A percentile compares a stretch with the other conserved stretches of the same genome.
Evolutionary conservation across 192 early-diverging fungal species (phyloP).

Genomic region (Coemansia sp.): DNA sequence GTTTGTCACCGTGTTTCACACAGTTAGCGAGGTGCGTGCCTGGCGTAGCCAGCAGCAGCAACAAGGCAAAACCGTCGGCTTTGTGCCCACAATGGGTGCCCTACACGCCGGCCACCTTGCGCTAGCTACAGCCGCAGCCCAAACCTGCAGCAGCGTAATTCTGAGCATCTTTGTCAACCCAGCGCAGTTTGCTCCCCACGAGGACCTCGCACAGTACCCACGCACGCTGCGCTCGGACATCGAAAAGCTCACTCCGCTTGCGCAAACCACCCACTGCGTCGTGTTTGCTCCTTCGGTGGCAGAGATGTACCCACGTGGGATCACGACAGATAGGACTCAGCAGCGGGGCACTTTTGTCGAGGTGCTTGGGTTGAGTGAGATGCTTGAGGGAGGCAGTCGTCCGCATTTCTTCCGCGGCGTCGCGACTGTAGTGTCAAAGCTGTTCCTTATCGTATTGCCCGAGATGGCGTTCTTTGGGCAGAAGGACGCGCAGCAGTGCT

Average conservation of each 20-base stretch:
- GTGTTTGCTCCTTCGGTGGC: conserved; percentile 66
- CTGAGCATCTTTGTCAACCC: conserved; percentile 97
- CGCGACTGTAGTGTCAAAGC: conserved; percentile 89
- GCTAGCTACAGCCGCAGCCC: conserved; percentile 60
- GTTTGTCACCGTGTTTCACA: conserved; percentile 57
- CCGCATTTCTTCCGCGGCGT: conserved; percentile 98
- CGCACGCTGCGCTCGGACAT: conserved; percentile 79
- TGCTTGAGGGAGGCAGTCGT: conserved; percentile 89
- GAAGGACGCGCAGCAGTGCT: conserved; percentile 96
- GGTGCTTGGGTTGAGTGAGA: conserved; percentile 82
- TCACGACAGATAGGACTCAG: conserved; percentile 69
- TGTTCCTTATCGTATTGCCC: conserved; percentile 88
- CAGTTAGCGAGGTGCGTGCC: conserved; percentile 68
- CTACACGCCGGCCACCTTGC: conserved; percentile 86
- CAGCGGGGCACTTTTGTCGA: conserved; percentile 93
- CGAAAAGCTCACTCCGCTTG: conserved; percentile 59
- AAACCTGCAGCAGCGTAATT: conserved; percentile 66
- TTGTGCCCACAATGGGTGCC: conserved; percentile 99
- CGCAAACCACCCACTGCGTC: conserved; percentile 13
- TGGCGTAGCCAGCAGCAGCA: conserved; percentile 61
- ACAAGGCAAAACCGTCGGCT: conserved; percentile 69
- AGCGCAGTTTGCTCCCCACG: conserved; percentile 96
- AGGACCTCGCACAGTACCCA: conserved; percentile 90
- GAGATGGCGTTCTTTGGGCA: conserved; percentile 89
- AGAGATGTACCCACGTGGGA: conserved; percentile 95